Conservation (phyloP, 805 yeast genomes). For the Debaryomyces maramus region DNA sequence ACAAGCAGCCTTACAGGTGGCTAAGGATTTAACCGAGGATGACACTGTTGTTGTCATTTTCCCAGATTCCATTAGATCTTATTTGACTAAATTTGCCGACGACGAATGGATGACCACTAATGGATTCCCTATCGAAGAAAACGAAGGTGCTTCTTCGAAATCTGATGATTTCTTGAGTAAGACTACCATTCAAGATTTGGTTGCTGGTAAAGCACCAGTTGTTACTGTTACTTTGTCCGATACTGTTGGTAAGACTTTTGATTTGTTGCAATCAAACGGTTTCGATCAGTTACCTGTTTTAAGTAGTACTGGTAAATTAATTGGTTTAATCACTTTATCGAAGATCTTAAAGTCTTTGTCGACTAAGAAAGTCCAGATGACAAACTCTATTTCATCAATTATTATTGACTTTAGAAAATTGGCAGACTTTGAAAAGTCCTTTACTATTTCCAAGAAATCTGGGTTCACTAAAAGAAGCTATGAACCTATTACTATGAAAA, state of each 20-base stretch:
- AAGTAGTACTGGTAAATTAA: slow-evolving; percentile 55
- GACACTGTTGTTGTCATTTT: slow-evolving; percentile 77
- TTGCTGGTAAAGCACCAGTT: slow-evolving; percentile 68
- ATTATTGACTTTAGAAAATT: slow-evolving; percentile 76
- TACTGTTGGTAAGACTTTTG: slow-evolving; percentile 62
- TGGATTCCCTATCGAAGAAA: slow-evolving; percentile 60
- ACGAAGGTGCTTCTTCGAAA: slow-evolving; percentile 36
- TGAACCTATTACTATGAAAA: slow-evolving; percentile 61
- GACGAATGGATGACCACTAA: slow-evolving; percentile 88
- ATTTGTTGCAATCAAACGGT: slow-evolving; percentile 69
- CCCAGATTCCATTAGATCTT: slow-evolving; percentile 87
- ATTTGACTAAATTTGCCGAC: slow-evolving; percentile 82
- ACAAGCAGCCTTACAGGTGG: slow-evolving; percentile 72
- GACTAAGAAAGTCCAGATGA: slow-evolving; percentile 54
- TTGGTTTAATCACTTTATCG: slow-evolving; percentile 77
- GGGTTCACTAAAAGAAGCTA: slow-evolving; percentile 64
- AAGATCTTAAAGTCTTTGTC: slow-evolving; percentile 68
- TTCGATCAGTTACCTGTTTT: slow-evolving; percentile 86
- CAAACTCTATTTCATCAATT: slow-evolving; percentile 56
- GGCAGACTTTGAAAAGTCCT: slow-evolving; percentile 63
- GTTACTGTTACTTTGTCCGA: slow-evolving; percentile 67
- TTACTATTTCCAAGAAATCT: slow-evolving; percentile 56
- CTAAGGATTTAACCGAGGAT: slow-evolving; percentile 65
- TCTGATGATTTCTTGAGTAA: slow-evolving; percentile 40
- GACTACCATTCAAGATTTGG: slow-evolving; percentile 62